phyloP scores from a whole-genome alignment of 768 basidiomycete species.

The Sarcomyxa edulis region DNA sequence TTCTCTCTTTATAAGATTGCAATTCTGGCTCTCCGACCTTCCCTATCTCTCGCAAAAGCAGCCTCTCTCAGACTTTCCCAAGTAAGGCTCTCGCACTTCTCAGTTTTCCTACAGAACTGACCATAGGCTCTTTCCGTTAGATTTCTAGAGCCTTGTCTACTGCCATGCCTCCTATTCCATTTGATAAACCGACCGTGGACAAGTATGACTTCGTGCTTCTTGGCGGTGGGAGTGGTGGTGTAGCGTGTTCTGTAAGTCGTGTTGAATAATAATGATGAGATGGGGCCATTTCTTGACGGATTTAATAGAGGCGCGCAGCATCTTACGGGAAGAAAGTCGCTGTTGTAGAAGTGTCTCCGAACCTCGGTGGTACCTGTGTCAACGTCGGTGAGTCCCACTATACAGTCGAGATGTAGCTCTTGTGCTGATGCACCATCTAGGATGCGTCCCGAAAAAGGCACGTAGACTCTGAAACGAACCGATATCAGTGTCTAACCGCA shows the following conservation, averaged over 20 bases:
- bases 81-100: constrained; percentile 5
- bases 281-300: not conserved
- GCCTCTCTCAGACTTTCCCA: constrained; percentile 11
- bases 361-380: constrained; percentile 93
- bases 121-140: constrained; percentile 28
- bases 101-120: constrained; percentile 1
- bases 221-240: constrained; percentile 92
- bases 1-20: too few species aligned
- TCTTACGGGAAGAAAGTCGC: constrained; percentile 92
- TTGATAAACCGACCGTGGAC: constrained; percentile 54
- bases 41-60: too few species aligned
- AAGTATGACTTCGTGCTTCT: constrained; percentile 85
- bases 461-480: constrained; percentile 9
- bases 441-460: constrained; percentile 97
- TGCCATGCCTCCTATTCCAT: constrained; percentile 75
- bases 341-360: constrained; percentile 69
- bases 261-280: not conserved
- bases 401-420: constrained; percentile 3
- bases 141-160: constrained; percentile 38
- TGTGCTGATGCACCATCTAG: constrained; percentile 28
- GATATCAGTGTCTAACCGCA: constrained; percentile 3
- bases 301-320: constrained; percentile 79
- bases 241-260: constrained; percentile 71
- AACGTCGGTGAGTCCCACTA: constrained; percentile 74
- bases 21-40: too few species aligned